Evolutionary conservation across 1,284 basidiomycete genomes (phyloP).

Genomic region (Wolfiporia cocos): DNA sequence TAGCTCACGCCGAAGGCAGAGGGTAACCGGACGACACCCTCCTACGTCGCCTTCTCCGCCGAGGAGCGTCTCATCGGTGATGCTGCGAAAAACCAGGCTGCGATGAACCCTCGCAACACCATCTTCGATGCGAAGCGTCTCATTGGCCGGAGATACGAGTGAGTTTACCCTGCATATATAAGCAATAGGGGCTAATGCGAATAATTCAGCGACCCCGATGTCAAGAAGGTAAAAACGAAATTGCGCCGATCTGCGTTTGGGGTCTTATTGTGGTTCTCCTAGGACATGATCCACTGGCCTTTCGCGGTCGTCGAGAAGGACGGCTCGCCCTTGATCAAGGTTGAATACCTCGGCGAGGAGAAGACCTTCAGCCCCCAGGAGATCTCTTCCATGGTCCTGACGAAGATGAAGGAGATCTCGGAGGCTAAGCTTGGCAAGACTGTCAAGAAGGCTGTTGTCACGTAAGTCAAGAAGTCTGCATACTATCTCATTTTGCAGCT

Average conservation of each 20-base stretch:
- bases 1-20: constrained; percentile 41
- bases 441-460: constrained; percentile 94
- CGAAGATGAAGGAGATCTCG: constrained; percentile 99
- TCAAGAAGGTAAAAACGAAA: constrained; percentile 64
- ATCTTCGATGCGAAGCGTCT: constrained; percentile 97
- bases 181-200: not conserved
- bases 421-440: constrained; percentile 97
- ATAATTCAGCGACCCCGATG: constrained; percentile 66
- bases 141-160: constrained; percentile 95
- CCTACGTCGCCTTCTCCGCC: constrained; percentile 97
- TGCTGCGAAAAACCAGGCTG: constrained; percentile 97
- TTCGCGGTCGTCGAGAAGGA: constrained; percentile 93
- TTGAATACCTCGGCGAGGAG: constrained; percentile 89
- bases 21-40: constrained; percentile 99
- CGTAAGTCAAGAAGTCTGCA: constrained; percentile 39
- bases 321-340: constrained; percentile 94
- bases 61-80: constrained; percentile 99
- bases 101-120: constrained; percentile 95
- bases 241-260: not conserved
- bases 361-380: constrained; percentile 97
- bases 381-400: constrained; percentile 98
- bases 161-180: constrained; percentile 21
- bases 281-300: constrained; percentile 91
- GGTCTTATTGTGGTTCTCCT: not conserved
- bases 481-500: not conserved